A percentile compares a stretch with the other conserved stretches of the same genome.
Conservation (phyloP, 306 rosid species). For the Echinosophora koreensis region DNA sequence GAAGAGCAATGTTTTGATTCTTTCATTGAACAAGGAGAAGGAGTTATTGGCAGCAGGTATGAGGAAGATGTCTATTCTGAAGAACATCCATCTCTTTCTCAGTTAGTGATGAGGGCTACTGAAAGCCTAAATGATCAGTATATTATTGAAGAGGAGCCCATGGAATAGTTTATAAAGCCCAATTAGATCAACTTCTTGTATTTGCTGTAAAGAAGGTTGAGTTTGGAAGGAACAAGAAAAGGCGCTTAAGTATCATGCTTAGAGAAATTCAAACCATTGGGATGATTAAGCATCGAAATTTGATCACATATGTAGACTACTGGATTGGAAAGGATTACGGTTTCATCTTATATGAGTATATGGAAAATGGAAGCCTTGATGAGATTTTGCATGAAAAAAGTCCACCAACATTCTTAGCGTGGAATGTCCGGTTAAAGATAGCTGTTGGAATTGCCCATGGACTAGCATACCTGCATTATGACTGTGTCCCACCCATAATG, state of each 20-base stretch:
- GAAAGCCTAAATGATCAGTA: conserved; percentile 55
- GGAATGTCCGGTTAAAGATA: no score
- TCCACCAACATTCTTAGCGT: conserved; percentile 7
- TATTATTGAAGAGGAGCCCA: conserved; percentile 74
- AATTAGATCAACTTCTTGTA: conserved; percentile 31
- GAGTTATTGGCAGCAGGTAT: no score
- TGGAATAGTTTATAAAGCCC: conserved; percentile 71
- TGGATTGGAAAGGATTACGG: conserved; percentile 62
- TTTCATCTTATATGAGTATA: conserved; percentile 57
- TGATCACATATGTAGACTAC: conserved; percentile 53
- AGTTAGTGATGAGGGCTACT: conserved; percentile 57
- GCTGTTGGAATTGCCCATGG: no score
- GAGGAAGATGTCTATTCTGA: no score
- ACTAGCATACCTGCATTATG: no score
- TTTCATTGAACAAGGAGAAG: background rate
- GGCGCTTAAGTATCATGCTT: background rate
- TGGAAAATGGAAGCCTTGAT: no score
- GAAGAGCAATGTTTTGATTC: background rate
- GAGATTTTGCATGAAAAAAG: conserved; percentile 49
- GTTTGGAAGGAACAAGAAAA: conserved; percentile 44
- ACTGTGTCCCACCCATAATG: no score
- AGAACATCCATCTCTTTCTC: no score
- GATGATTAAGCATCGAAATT: conserved; percentile 63
- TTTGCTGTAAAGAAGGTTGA: conserved; percentile 67
- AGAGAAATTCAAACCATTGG: conserved; percentile 52